Conservation (phyloP, 805 yeast species). For the Wickerhamomyces xylosicus region DNA sequence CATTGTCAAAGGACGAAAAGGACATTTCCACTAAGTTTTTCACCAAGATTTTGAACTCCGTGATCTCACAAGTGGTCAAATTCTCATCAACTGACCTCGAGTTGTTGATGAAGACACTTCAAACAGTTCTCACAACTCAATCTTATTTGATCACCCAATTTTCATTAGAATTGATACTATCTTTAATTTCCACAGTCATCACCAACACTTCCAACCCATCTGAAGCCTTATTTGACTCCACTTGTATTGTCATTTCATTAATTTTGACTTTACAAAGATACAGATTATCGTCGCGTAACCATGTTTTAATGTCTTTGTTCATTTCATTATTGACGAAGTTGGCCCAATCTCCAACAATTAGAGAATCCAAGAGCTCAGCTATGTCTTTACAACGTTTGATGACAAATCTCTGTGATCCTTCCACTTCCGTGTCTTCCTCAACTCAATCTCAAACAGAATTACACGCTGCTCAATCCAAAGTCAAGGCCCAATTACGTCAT, state of each 20-base stretch:
- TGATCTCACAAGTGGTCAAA: background rate
- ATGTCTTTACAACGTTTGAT: slow-evolving; percentile 46
- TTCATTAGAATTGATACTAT: slow-evolving; percentile 43
- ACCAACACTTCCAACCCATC: background rate
- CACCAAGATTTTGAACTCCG: background rate
- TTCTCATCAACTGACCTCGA: background rate
- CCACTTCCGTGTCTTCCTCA: slow-evolving; percentile 19
- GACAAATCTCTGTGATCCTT: slow-evolving; percentile 67
- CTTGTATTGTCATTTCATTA: slow-evolving; percentile 34
- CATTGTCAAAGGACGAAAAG: background rate
- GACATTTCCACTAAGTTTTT: background rate
- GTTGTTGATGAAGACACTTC: background rate
- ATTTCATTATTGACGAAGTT: slow-evolving; percentile 41
- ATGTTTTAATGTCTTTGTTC: slow-evolving; percentile 42
- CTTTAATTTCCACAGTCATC: background rate
- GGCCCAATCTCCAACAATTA: slow-evolving; percentile 15
- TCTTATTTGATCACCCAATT: slow-evolving; percentile 49
- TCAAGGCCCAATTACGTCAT: slow-evolving; percentile 53
- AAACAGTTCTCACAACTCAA: background rate
- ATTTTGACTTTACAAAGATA: slow-evolving; percentile 59
- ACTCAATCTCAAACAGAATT: slow-evolving; percentile 18
- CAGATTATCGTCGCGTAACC: slow-evolving; percentile 65
- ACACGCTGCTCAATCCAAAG: slow-evolving; percentile 39
- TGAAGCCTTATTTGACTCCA: background rate
- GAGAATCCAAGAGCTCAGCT: slow-evolving; percentile 28